phyloP scores from a whole-genome alignment of 78 protist genomes.

The Creolimax fragrantissima region DNA sequence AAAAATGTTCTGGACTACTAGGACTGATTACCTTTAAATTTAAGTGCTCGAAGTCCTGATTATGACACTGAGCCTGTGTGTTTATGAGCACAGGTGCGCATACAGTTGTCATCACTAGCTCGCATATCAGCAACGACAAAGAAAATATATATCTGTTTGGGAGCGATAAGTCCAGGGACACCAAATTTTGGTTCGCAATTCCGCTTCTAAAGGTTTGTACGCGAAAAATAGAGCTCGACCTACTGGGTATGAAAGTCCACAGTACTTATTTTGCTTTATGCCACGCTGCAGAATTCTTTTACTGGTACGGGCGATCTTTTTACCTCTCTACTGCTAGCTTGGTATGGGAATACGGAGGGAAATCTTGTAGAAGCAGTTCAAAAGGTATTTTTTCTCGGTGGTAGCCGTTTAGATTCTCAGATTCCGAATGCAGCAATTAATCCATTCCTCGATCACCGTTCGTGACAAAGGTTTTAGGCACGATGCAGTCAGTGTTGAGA shows the following conservation, averaged over 20 bases:
- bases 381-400: not conserved
- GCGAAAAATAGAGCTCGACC: not conserved
- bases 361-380: not conserved
- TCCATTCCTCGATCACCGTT: too few relatives aligned
- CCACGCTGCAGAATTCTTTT: slow-evolving; percentile 32
- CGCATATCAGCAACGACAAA: not conserved
- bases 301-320: slow-evolving; percentile 77
- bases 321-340: slow-evolving; percentile 44
- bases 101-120: slow-evolving; percentile 62
- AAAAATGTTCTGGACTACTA: too few relatives aligned
- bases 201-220: slow-evolving; percentile 10
- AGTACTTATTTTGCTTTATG: not conserved
- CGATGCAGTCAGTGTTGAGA: not conserved
- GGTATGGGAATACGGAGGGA: not conserved
- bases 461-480: not conserved
- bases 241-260: not conserved
- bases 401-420: too few relatives aligned
- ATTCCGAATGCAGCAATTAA: too few relatives aligned
- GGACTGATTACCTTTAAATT: too few relatives aligned
- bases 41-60: too few relatives aligned
- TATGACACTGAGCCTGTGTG: too few relatives aligned
- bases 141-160: not conserved
- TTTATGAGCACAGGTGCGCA: not conserved
- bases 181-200: slow-evolving; percentile 2
- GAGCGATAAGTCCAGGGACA: not conserved